These are phyloP conservation scores for Sugiyamaella pinicola DNA, from an alignment of 1,139 yeast species.

Conservation along the genomic window DNA sequence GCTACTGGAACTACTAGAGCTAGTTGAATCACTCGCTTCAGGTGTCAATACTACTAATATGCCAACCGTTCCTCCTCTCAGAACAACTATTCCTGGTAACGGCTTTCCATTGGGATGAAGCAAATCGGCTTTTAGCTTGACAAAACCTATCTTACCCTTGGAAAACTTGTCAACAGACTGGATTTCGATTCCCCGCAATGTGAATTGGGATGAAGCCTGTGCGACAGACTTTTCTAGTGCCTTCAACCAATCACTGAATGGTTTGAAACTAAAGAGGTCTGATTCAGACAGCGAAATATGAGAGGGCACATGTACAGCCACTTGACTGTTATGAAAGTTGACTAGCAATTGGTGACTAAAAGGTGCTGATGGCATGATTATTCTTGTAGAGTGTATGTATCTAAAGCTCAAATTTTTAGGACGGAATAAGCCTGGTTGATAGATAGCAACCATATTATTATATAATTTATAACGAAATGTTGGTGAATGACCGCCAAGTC, in stretches of 20 bases:
- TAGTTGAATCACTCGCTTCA: background rate
- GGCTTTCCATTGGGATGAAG: slow-evolving; percentile 29
- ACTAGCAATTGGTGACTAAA: background rate
- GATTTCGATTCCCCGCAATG: slow-evolving; percentile 27
- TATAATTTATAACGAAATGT: no score
- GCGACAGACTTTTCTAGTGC: slow-evolving; percentile 18
- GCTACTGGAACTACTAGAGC: no score
- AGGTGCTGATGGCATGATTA: background rate
- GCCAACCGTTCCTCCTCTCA: slow-evolving; percentile 35
- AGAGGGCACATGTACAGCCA: slow-evolving; percentile 26
- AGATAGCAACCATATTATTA: background rate
- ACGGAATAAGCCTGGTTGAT: background rate
- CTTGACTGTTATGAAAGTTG: slow-evolving; percentile 10
- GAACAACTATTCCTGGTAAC: slow-evolving; percentile 34
- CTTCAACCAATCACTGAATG: slow-evolving; percentile 30
- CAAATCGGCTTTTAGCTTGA: slow-evolving; percentile 32
- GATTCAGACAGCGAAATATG: slow-evolving; percentile 18
- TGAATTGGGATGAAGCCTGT: slow-evolving; percentile 5
- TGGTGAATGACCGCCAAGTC: no score
- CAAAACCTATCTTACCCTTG: slow-evolving; percentile 30
- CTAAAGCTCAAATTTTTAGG: background rate
- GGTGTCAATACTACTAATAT: slow-evolving; percentile 29
- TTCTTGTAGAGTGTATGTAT: background rate
- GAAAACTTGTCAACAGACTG: slow-evolving; percentile 34
- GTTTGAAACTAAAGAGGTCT: slow-evolving; percentile 25